These are phyloP conservation scores for Canariomyces notabilis DNA, from an alignment of 2,329 filamentous ascomycete genomes.

Conservation along the genomic window DNA sequence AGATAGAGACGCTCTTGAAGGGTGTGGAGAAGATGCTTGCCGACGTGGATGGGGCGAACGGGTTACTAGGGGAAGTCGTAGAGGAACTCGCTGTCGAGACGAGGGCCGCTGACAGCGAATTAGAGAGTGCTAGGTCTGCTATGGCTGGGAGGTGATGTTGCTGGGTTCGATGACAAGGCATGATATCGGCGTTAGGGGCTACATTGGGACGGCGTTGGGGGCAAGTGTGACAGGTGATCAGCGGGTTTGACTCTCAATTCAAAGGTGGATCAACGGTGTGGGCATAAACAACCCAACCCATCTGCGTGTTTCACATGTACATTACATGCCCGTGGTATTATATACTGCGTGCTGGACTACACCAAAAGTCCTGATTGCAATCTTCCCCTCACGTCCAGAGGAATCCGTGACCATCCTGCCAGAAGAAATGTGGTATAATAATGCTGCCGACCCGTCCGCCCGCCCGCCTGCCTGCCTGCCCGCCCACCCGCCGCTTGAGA, in stretches of 20 bases:
- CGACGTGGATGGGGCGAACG: conserved; percentile 51
- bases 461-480: too few relatives aligned
- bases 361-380: too few relatives aligned
- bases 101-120: conserved; percentile 39
- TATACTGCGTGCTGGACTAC: neutral
- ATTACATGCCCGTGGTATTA: neutral
- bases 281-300: too few relatives aligned
- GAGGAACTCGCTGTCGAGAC: conserved; percentile 48
- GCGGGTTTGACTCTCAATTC: too few relatives aligned
- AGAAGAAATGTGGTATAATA: neutral
- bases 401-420: neutral
- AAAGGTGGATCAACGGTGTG: too few relatives aligned
- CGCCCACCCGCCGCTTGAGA: neutral
- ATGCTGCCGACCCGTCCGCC: neutral
- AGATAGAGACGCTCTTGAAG: conserved; percentile 48
- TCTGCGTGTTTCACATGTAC: neutral
- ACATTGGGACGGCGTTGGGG: neutral
- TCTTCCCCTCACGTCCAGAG: neutral
- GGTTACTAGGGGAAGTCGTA: conserved; percentile 42
- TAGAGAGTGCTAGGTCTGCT: conserved; percentile 27
- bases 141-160: conserved; percentile 2
- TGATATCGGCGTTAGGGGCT: neutral
- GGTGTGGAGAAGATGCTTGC: conserved; percentile 47
- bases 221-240: neutral
- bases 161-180: neutral